Evolutionary conservation across 2,329 filamentous ascomycete species (phyloP).

Genomic region (Scedosporium boydii): DNA sequence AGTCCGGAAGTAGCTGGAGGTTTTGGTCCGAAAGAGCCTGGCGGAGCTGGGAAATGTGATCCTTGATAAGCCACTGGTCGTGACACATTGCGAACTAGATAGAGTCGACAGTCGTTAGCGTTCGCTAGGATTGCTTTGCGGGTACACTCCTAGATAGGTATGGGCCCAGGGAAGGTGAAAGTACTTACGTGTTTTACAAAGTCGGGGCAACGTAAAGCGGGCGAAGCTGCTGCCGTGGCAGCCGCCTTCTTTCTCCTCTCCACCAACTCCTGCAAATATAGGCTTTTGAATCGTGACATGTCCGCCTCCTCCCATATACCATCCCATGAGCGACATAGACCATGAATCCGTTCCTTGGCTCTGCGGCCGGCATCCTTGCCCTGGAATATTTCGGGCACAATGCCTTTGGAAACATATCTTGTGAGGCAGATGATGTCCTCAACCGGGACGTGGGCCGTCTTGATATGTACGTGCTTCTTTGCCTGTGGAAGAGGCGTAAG

Average conservation of each 20-base stretch:
- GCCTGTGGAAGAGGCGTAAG: constrained; percentile 59
- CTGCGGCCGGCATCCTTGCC: constrained; percentile 36
- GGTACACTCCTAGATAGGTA: not conserved
- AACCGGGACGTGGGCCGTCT: constrained; percentile 60
- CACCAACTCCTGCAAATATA: constrained; percentile 71
- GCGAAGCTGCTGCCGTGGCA: constrained; percentile 50
- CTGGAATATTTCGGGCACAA: constrained; percentile 49
- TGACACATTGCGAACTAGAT: constrained; percentile 84
- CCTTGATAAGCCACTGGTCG: constrained; percentile 91
- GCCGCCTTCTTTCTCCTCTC: constrained; percentile 60
- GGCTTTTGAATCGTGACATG: constrained; percentile 70
- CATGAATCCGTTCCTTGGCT: constrained; percentile 59
- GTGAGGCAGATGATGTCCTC: constrained; percentile 80
- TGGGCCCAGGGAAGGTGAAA: too few relatives aligned
- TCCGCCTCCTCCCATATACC: constrained; percentile 77
- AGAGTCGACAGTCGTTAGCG: not conserved
- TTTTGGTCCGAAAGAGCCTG: constrained; percentile 93
- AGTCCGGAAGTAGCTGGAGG: constrained; percentile 88
- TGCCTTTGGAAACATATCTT: constrained; percentile 49
- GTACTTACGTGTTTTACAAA: constrained; percentile 79
- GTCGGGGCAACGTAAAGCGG: constrained; percentile 60
- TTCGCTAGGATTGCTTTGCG: not conserved
- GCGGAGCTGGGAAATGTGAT: constrained; percentile 81
- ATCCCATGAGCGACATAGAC: constrained; percentile 66
- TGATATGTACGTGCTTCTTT: constrained; percentile 58